Evolutionary conservation across 805 yeast genomes (phyloP), one percentile per base, ranked within the genome.

Genomic region (Wickerhamiella spandovensis): DNA sequence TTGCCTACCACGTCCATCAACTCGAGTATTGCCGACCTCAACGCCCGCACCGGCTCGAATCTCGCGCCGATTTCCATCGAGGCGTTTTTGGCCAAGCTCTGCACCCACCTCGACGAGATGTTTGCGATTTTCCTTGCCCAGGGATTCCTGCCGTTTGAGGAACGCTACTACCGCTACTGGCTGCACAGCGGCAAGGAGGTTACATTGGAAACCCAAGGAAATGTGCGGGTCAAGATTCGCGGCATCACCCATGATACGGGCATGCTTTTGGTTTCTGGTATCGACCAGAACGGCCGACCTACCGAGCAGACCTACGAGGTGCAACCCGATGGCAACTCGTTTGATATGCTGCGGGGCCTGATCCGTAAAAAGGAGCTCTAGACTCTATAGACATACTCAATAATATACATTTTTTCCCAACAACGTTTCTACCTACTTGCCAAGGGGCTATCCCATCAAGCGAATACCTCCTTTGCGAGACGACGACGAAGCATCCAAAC

Each of bases 281-380:
- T 80, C 7, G 75, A 75, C 47, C 56, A 65, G 5, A 60, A 65
- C 13, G 74, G 73, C 21, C 61, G 57, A 12, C 69, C 69, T 15
- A 77, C 81, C 1, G 84, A 86, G 0, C 72, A 69, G 42, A 68
- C 60, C 4, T 80, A 74, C 55, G 82, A 86, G 57, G 68, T 92
- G 45, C 97, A 89, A 64, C 97, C 99, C 0, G 98, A 92, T 65
- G 98, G 99, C 0, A 92, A 92, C 63, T 86, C 97, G 2, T 92
- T 92, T 61, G 97, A 92, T 64, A 89, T 92, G 74, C 84, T 92
- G 69, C 82, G 76, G 57, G 97, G 97, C 0, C 71, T 92, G 55
- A 83, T 90, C 17, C 83, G 81, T 18, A 79, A 71, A 53, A 82
- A 80, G 60, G 67, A 35, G 32, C 32, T 28, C 15, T 28, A 28